Percentiles rank a stretch among this genome's conserved stretches.
Conservation (phyloP, 176 grass and related monocot species). For the Otatea glauca region DNA sequence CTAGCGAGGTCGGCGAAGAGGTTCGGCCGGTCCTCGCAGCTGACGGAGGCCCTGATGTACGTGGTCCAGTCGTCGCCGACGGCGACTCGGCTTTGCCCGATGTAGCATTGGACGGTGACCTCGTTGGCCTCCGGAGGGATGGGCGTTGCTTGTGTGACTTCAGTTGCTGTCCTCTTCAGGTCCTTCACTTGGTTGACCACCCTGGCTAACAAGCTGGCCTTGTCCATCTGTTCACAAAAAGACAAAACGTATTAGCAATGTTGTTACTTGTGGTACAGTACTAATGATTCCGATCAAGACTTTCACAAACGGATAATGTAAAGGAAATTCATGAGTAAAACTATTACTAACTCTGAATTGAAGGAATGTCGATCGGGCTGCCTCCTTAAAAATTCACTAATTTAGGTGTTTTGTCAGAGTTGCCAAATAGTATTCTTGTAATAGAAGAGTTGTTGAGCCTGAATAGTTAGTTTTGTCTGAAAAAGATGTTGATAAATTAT, state of each 20-base stretch:
- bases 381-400: neutral
- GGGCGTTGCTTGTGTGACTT: neutral
- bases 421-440: neutral
- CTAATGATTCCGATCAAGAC: neutral
- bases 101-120: slow-evolving; percentile 29
- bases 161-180: slow-evolving; percentile 44
- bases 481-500: neutral
- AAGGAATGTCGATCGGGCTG: neutral
- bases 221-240: slow-evolving; percentile 55
- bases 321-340: neutral
- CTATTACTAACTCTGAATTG: slow-evolving; percentile 1
- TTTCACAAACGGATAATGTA: neutral
- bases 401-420: neutral
- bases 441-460: neutral
- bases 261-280: neutral
- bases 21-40: slow-evolving; percentile 57
- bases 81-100: neutral
- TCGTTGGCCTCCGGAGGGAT: slow-evolving; percentile 43
- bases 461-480: neutral
- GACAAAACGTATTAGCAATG: neutral
- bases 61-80: neutral
- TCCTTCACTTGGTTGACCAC: slow-evolving; percentile 45
- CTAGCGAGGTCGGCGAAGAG: slow-evolving; percentile 40
- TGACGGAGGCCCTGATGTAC: slow-evolving; percentile 43
- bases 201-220: slow-evolving; percentile 46